Base-by-base conservation (phyloP, 192 early-diverging fungal genomes). In the Coemansia sp. region DNA sequence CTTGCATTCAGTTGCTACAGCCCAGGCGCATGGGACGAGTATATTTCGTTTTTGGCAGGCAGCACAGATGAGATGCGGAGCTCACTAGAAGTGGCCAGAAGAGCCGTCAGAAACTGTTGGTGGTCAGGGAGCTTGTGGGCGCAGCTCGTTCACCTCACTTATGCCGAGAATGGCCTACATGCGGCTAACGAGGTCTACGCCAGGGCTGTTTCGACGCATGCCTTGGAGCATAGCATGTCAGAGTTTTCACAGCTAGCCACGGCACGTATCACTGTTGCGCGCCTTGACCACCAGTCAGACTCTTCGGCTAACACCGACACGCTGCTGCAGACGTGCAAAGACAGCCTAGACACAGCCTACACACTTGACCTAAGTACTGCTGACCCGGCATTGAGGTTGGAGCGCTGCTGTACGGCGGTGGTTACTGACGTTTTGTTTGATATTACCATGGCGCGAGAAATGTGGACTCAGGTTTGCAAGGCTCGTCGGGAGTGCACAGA, bases 81-180 rank as follows among this genome's bases (percentile, higher is more conserved):
- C 9, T 67, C 64, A 3, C 35, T 70, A 34, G 18, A 10, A n/a
- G 28, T 65, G n/a, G 60, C 68, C 2, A 38, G 45, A 5, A 60
- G 71, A 11, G 77, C 67, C 0, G 23, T 70, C 33, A 61, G 71
- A 9, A 70, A 67, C 59, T 79, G 77, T 20, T 71, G 71, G 23
- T 79, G 77, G 77, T 79, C 77, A 34, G 77, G 77, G 5, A 67
- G 57, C 51, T 56, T 73, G 37, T 79, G 77, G 77, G 77, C 71
- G n/a, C 77, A 79, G 46, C 37, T 59, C 0, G 18, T 73, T 3
- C 37, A 42, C 2, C 40, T 63, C 42, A 57, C 67, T 5, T 71
- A 56, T 33, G 10, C 16, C 10, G 36, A 60, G 13, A 39, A 56
- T 16, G 71, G 71, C 20, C 31, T 71, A 16, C 38, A 64, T 1